Evolutionary conservation across 1,139 yeast species (phyloP), one percentile per base, ranked within the genome.

Genomic region (Fermentozyma sake): DNA sequence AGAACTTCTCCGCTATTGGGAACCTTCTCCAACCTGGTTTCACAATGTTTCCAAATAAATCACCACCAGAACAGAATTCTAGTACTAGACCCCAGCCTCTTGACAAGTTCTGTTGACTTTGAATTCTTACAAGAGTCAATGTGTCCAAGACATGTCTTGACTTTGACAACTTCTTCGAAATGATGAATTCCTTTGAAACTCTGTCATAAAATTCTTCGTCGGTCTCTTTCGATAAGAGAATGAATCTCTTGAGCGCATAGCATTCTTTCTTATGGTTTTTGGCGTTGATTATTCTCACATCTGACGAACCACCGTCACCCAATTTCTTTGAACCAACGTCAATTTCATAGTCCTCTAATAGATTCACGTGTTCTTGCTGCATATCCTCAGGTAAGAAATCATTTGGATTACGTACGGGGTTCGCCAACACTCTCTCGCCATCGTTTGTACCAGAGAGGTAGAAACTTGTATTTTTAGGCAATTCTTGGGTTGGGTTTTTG

Each of bases 81-180:
- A 82, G 60, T 6, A 79, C 68, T 48, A 81, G 72, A 4, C 89
- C 91, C 93, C 93, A 82, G 3, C 86, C 82, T 39, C 89, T 58
- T 3, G 74, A 65, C 35, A 79, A 52, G 31, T 55, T 61, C 7
- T 64, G 61, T 12, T 74, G 69, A 2, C 79, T 65, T 33, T 79
- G 83, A 18, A 80, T 67, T 33, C 76, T 67, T 13, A 81, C 56
- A 22, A 81, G 46, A 13, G 74, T 74, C 37, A 64, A 60, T 4
- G 80, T 76, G 28, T 65, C 65, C 8, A 77, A 72, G 14, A 79
- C 70, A 50, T 82, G 89, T 28, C 79, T 64, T 38, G 72, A 63
- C 14, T 60, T 55, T 24, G 67, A 55, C 16, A 76, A 55, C 24
- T 59, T 61, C 42, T 69, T 76, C 15, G 82, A 76, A 34, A 82